Conservation (phyloP, 202 grass and related monocot species). For the Carex arenaria region DNA sequence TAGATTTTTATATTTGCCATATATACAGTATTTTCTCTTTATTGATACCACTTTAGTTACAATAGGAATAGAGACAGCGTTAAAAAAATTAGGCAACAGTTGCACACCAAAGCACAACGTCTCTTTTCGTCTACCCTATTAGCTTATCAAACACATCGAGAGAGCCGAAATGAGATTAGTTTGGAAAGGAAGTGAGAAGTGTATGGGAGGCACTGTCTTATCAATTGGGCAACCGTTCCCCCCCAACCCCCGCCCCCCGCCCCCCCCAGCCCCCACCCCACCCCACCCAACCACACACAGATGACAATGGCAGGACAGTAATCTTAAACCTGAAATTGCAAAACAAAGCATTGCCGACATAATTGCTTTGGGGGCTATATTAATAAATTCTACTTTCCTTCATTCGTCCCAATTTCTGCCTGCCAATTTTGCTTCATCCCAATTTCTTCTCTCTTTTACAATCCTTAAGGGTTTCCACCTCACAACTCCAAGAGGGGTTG, state of each 20-base stretch:
- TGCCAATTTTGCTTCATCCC: neutral
- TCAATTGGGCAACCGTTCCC: neutral
- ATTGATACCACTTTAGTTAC: neutral
- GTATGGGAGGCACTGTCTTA: neutral
- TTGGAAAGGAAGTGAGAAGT: neutral
- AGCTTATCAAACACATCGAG: neutral
- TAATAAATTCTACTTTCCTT: neutral
- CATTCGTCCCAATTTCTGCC: neutral
- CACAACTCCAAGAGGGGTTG: neutral
- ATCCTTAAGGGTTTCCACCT: neutral
- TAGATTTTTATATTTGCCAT: conserved; percentile 10
- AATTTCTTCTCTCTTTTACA: neutral
- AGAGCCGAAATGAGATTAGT: neutral
- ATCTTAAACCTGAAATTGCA: neutral
- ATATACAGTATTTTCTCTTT: neutral
- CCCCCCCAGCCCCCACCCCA: too few species aligned
- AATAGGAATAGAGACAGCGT: neutral
- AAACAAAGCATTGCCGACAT: neutral
- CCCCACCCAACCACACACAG: too few species aligned
- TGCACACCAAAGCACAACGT: neutral
- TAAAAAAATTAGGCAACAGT: neutral
- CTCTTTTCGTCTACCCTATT: conserved; percentile 1
- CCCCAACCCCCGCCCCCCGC: too few species aligned
- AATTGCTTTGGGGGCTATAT: neutral
- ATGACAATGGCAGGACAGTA: neutral